Conservation (phyloP, 192 early-diverging fungal species). For the Coemansia sp. region DNA sequence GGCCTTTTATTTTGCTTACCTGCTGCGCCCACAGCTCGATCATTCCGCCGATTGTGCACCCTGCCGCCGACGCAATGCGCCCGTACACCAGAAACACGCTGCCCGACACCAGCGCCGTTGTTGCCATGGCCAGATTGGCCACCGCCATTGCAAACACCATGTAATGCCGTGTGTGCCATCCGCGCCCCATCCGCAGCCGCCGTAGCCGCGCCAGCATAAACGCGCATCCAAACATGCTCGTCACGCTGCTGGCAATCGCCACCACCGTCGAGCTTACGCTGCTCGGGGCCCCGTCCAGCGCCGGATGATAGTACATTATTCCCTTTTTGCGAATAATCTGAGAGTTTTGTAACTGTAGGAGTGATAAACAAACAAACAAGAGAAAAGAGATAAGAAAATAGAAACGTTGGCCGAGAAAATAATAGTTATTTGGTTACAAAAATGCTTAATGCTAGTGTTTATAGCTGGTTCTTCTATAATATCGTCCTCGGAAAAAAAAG, state of each 20-base stretch:
- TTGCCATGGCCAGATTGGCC: slow-evolving; percentile 13
- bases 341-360: neutral
- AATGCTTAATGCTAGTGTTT: too few species aligned
- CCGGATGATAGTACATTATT: slow-evolving; percentile 32
- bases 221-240: slow-evolving; percentile 19
- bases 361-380: neutral
- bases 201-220: slow-evolving; percentile 14
- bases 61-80: slow-evolving; percentile 16
- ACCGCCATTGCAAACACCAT: slow-evolving; percentile 10
- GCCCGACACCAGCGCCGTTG: slow-evolving; percentile 19
- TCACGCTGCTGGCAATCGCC: slow-evolving; percentile 14
- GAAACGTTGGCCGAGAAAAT: neutral
- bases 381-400: neutral
- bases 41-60: slow-evolving; percentile 43
- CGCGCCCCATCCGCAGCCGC: neutral
- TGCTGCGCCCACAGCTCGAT: slow-evolving; percentile 39
- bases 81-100: slow-evolving; percentile 33
- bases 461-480: too few species aligned
- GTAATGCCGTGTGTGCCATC: slow-evolving; percentile 33
- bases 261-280: slow-evolving; percentile 35
- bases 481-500: too few species aligned
- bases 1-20: slow-evolving; percentile 7
- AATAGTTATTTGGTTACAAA: neutral
- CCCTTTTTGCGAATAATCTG: neutral
- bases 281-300: slow-evolving; percentile 43